Base-by-base conservation (phyloP, 2,329 filamentous ascomycete species). In the Zarea fungicola region DNA sequence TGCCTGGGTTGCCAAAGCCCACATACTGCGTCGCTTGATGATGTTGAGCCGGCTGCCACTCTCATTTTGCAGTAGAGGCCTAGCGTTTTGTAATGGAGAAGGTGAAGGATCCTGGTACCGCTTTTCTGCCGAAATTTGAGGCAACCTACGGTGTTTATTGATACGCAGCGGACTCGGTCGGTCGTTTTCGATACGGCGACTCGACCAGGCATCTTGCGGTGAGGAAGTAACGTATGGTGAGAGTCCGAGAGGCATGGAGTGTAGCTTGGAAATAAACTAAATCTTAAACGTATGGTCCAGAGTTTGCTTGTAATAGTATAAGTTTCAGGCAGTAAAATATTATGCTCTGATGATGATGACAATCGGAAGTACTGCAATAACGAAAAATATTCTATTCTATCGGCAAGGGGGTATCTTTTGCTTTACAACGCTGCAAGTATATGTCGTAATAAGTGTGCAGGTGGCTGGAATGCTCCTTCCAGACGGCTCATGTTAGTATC, bases 91-190 rank as follows among this genome's bases (percentile, higher is more conserved):
- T 7, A 26, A 9, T 8, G 35, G 6, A 10, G 22, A 14, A 9
- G 10, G 6, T 14, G 43, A 19, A 9, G 4, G 5, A 10, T 40
- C 34, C 13, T 5, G 50, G 61, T 65, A 31, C 40, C 52, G 11
- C 36, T 54, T 23, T 51, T 53, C 23, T 43, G 22, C 28, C 42
- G 25, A 55, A 58, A 48, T 56, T 54, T 57, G 28, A 6, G 42
- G 36, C 18, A 25, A 50, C 21, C 11, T 47, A 8, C 41, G 37
- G 28, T 64, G 63, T 58, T 78, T 81, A 57, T 72, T 60, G 57
- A 81, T 75, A 34, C 73, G 71, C 28, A 80, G 60, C 10, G 78
- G 78, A 26, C 66, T 66, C 16, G 75, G 71, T 49, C 60, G 58
- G 56, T 62, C 64, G 19, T 49, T 49, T 28, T 49, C 46, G 42